These are phyloP conservation scores for Leishmania tarentolae DNA, from an alignment of 208 protist species.

Conservation along the genomic window DNA sequence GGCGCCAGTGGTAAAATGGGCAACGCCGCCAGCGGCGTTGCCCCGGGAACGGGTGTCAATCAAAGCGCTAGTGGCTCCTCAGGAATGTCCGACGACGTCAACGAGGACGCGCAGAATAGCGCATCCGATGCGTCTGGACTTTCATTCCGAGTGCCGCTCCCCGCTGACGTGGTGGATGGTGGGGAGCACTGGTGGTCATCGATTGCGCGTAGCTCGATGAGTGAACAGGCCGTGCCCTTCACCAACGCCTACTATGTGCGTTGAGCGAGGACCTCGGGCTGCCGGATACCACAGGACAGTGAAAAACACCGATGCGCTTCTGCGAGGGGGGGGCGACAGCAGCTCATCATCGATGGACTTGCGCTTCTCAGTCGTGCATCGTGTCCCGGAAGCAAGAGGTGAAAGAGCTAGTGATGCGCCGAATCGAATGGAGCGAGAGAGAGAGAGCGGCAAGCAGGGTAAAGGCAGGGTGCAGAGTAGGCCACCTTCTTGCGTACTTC, in stretches of 20 bases:
- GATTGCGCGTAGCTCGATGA: constrained; percentile 30
- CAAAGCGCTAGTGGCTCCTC: background rate
- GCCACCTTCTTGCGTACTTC: background rate
- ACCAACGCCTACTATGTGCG: constrained; percentile 7
- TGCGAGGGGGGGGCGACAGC: background rate
- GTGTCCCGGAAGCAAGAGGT: background rate
- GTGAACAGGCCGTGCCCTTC: constrained; percentile 27
- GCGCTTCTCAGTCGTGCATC: background rate
- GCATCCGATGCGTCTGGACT: constrained; percentile 32
- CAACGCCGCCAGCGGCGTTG: background rate
- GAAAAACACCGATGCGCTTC: background rate
- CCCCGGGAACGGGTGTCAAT: background rate
- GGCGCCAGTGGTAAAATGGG: background rate
- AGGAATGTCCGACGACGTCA: background rate
- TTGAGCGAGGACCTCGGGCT: background rate
- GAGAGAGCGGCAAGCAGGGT: background rate
- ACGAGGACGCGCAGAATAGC: constrained; percentile 1
- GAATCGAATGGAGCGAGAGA: background rate
- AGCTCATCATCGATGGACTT: background rate
- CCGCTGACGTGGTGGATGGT: constrained; percentile 64
- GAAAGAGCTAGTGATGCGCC: background rate
- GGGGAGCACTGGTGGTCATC: constrained; percentile 53
- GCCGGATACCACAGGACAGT: background rate
- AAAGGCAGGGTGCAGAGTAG: background rate
- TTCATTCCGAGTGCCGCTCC: constrained; percentile 60